Evolutionary conservation across 305 asterid species (phyloP).

Genomic region (Fraxinus paxiana): DNA sequence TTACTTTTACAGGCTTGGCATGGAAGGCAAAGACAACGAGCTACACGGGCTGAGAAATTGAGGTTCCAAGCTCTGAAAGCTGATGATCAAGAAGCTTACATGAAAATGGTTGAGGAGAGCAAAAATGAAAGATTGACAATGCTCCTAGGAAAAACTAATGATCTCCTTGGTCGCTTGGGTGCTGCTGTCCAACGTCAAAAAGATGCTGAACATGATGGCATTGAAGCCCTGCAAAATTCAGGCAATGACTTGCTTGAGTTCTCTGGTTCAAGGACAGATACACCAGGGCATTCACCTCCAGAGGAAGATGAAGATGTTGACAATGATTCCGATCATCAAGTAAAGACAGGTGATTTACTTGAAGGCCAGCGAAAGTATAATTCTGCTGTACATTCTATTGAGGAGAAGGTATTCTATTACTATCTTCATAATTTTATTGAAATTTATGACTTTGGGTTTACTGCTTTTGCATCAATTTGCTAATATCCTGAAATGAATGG

Average conservation of each 20-base stretch:
- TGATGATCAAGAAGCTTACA: slow-evolving; percentile 99
- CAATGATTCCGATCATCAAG: slow-evolving; percentile 47
- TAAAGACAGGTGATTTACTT: slow-evolving; percentile 76
- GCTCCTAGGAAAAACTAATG: slow-evolving; percentile 97
- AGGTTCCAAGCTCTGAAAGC: slow-evolving; percentile 97
- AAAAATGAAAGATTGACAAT: slow-evolving; percentile 88
- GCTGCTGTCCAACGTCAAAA: slow-evolving; percentile 99
- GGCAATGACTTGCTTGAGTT: slow-evolving; percentile 53
- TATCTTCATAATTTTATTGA: background rate
- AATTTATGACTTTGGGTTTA: slow-evolving; percentile 9
- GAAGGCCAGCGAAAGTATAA: slow-evolving; percentile 97
- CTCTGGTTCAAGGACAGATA: slow-evolving; percentile 57
- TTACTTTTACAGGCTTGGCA: slow-evolving; percentile 80
- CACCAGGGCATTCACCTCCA: slow-evolving; percentile 69
- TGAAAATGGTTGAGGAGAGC: slow-evolving; percentile 99
- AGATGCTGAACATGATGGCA: slow-evolving; percentile 78
- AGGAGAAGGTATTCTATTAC: slow-evolving; percentile 72
- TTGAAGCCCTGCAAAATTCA: slow-evolving; percentile 59
- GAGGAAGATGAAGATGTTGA: slow-evolving; percentile 73
- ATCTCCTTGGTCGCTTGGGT: slow-evolving; percentile 86
- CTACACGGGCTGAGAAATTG: slow-evolving; percentile 88
- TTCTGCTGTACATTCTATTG: slow-evolving; percentile 95
- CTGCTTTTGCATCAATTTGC: background rate
- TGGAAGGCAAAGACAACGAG: slow-evolving; percentile 95
- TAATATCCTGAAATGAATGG: background rate